These are phyloP conservation scores for Paramecium tetraurelia DNA, from an alignment of 73 alveolate genomes.

Conservation along the genomic window DNA sequence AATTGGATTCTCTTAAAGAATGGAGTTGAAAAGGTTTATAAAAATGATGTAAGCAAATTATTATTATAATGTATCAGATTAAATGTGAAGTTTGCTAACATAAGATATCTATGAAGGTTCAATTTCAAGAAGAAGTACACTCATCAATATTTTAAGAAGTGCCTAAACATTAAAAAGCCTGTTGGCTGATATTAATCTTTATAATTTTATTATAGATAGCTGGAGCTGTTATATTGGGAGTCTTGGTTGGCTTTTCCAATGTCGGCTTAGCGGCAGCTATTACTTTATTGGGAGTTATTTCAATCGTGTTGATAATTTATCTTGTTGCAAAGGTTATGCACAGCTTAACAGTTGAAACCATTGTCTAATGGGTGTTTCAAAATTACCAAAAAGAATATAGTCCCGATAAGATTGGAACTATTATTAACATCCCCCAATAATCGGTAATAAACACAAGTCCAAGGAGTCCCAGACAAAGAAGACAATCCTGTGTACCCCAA, in stretches of 20 bases:
- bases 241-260: not conserved
- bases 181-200: conserved; percentile 7
- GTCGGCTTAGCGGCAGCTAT: not conserved
- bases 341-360: not conserved
- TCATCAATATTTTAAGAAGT: not conserved
- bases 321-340: not conserved
- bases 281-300: not conserved
- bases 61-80: not conserved
- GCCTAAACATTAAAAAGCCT: not conserved
- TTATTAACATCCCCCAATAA: not conserved
- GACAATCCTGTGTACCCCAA: not conserved
- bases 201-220: not conserved
- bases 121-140: not conserved
- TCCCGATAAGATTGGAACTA: not conserved
- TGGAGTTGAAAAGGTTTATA: conserved; percentile 10
- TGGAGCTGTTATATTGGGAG: conserved; percentile 3
- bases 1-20: not conserved
- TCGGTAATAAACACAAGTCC: not conserved
- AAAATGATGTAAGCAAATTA: not conserved
- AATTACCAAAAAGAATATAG: not conserved
- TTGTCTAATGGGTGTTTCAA: not conserved
- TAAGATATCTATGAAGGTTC: not conserved
- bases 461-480: conserved; percentile 7
- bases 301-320: not conserved
- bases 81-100: conserved; percentile 24